phyloP scores from a whole-genome alignment of 2,329 filamentous ascomycete genomes.

The Trichoderma sp. region DNA sequence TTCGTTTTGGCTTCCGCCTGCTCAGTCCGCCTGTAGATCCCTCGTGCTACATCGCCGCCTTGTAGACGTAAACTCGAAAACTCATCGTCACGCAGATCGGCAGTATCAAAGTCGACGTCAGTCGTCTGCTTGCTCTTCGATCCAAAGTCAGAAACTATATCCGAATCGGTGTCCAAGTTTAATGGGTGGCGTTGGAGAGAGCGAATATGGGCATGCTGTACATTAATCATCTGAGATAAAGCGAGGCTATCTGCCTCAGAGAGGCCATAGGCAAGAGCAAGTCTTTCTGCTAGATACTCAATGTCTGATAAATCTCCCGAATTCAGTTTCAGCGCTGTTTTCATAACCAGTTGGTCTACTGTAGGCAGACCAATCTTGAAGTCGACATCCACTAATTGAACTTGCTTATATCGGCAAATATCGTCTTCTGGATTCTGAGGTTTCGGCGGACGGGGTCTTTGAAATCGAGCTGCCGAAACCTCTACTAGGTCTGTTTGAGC shows the following conservation, averaged over 20 bases:
- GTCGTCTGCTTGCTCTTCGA: constrained; percentile 54
- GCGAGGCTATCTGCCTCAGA: background rate
- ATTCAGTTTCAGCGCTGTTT: background rate
- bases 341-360: background rate
- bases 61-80: too few relatives aligned
- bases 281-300: background rate
- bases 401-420: background rate
- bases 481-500: too few relatives aligned
- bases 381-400: background rate
- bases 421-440: background rate
- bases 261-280: background rate
- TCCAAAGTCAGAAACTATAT: too few relatives aligned
- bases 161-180: too few relatives aligned
- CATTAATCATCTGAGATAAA: background rate
- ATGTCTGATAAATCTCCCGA: background rate
- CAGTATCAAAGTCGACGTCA: constrained; percentile 30
- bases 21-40: too few relatives aligned
- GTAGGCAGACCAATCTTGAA: background rate
- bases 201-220: background rate
- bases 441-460: background rate
- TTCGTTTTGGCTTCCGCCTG: too few relatives aligned
- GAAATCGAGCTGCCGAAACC: background rate
- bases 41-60: too few relatives aligned
- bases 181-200: background rate
- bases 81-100: constrained; percentile 32